Evolutionary conservation across 441 rosid genomes (phyloP).

Genomic region (Eruca vesicaria): DNA sequence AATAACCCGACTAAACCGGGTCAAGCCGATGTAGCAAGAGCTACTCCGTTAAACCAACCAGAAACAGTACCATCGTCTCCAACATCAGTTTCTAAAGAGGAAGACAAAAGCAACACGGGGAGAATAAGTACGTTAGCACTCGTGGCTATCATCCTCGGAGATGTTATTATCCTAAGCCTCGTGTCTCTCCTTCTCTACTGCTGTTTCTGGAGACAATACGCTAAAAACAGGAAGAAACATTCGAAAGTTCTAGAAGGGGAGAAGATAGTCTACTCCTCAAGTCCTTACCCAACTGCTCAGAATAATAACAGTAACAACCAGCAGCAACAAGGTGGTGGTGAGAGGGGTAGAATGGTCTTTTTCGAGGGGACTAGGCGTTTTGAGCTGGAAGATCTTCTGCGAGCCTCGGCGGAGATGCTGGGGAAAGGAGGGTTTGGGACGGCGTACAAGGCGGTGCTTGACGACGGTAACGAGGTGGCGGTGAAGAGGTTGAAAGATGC

Average conservation of each 20-base stretch:
- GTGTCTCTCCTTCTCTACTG: slow-evolving; percentile 62
- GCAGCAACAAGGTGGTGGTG: slow-evolving; percentile 40
- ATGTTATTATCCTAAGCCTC: slow-evolving; percentile 50
- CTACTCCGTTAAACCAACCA: slow-evolving; percentile 48
- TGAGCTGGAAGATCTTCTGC: slow-evolving; percentile 65
- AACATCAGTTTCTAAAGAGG: slow-evolving; percentile 24
- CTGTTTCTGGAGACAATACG: slow-evolving; percentile 68
- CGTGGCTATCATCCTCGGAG: slow-evolving; percentile 69
- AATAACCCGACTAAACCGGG: slow-evolving; percentile 48
- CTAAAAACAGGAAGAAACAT: slow-evolving; percentile 34
- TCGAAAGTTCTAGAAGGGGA: slow-evolving; percentile 59
- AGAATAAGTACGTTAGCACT: slow-evolving; percentile 59
- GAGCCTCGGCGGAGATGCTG: slow-evolving; percentile 76
- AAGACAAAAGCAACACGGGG: slow-evolving; percentile 17
- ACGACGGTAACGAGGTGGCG: slow-evolving; percentile 61
- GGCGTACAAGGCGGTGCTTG: slow-evolving; percentile 70
- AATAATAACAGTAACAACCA: neutral
- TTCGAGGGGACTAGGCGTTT: slow-evolving; percentile 62
- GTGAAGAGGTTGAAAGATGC: slow-evolving; percentile 70
- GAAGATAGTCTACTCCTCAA: slow-evolving; percentile 64
- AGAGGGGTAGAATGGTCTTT: slow-evolving; percentile 70
- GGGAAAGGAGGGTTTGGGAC: slow-evolving; percentile 77
- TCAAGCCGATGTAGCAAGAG: slow-evolving; percentile 47
- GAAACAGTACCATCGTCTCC: slow-evolving; percentile 51
- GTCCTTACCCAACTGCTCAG: slow-evolving; percentile 45